Base-by-base conservation (phyloP, 2,329 filamentous ascomycete genomes). In the Monosporascus sp. region DNA sequence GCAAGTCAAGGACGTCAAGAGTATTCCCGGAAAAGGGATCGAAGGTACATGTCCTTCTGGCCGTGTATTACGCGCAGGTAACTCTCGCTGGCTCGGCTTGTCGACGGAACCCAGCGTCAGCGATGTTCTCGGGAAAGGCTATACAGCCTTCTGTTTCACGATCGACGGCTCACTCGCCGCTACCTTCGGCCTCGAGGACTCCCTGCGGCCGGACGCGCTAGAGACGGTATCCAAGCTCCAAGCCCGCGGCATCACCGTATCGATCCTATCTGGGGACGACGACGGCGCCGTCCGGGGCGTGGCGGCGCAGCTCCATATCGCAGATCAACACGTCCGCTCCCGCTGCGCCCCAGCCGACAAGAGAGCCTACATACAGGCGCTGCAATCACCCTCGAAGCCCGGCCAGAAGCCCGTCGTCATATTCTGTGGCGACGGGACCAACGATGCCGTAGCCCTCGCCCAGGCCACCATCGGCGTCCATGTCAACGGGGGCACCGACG, bases 361-460 rank as follows among this genome's bases (percentile, higher is more conserved):
- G 60, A 67, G 71, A 24, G 66, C 56, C 0, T 79, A 80, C 55
- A 69, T 80, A 49, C 62, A 71, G 18, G 44, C 47, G 0, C 69
- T 80, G 5, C 65, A 45, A 2, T 22, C 50, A 1, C 37, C 22
- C 39, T n/a, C 20, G 6, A 9, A 22, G n/a, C 51, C 47, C 31
- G 49, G 51, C 15, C 45, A 44, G 27, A 53, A 57, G 44, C 59
- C 70, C 0, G 67, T 78, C 1, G 79, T 89, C 18, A 68, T 91
- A 6, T 92, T 93, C 67, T 79, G 81, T 49, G 89, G 89, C 36
- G 89, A 93, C 60, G 89, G 89, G 2, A 90, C 86, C 15, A 93
- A 93, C 65, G 89, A 93, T 62, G 86, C 89, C 0, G 76, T 82
- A 3, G 89, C 89, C 0, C 75, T 93, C 2, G 83, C 86, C 0